Evolutionary conservation across 176 grass and related monocot species (phyloP).

Genomic region (Microstegium vimineum): DNA sequence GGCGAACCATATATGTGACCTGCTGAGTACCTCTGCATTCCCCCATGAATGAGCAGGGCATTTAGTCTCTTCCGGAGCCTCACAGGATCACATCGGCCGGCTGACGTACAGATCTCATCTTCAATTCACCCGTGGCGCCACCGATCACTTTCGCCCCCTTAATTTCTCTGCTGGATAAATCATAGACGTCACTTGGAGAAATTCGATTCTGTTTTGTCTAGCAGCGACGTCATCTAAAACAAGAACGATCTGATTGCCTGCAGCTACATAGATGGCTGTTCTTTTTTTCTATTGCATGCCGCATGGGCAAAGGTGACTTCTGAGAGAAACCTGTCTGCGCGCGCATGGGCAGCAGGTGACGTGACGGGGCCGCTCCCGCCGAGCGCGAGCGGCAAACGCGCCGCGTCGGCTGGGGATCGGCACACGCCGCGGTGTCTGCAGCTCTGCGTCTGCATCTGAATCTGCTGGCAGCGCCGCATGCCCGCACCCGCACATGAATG

Average conservation of each 20-base stretch:
- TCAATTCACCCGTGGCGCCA: background rate
- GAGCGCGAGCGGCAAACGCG: too few relatives aligned
- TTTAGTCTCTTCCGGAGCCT: background rate
- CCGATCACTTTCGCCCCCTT: conserved; percentile 21
- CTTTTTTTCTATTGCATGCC: too few relatives aligned
- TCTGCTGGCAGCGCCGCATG: too few relatives aligned
- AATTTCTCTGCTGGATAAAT: conserved; percentile 10
- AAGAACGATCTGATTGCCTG: background rate
- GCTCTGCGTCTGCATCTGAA: too few relatives aligned
- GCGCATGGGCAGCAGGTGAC: too few relatives aligned
- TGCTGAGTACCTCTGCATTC: background rate
- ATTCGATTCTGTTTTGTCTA: conserved; percentile 12
- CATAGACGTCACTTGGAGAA: conserved; percentile 18
- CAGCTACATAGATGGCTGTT: background rate
- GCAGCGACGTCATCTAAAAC: background rate
- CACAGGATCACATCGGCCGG: conserved; percentile 32
- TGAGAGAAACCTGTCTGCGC: too few relatives aligned
- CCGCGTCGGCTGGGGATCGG: too few relatives aligned
- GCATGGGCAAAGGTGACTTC: too few relatives aligned
- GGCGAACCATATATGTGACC: background rate
- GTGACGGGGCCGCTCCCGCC: too few relatives aligned
- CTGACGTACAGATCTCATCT: conserved; percentile 15
- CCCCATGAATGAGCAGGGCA: background rate
- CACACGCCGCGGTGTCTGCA: too few relatives aligned
- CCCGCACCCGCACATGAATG: too few relatives aligned